Conservation (phyloP, 306 rosid genomes). For the Abrus precatorius region DNA sequence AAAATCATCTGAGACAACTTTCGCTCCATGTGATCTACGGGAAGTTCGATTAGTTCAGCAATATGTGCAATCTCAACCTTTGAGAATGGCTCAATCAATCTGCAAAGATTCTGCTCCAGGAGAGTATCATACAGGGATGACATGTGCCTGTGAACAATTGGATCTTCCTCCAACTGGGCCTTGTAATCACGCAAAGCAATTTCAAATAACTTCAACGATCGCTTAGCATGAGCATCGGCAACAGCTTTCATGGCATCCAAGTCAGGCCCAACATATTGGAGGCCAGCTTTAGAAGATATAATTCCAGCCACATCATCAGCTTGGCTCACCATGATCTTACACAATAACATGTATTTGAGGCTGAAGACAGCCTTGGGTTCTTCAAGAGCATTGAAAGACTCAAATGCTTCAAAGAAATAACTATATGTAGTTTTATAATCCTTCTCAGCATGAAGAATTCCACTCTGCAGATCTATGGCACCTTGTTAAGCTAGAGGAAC, state of each 20-base stretch:
- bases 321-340: conserved; percentile 91
- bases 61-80: conserved; percentile 90
- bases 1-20: conserved; percentile 70
- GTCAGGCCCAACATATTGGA: conserved; percentile 84
- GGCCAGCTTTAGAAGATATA: conserved; percentile 87
- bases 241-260: conserved; percentile 98
- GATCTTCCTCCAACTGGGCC: conserved; percentile 93
- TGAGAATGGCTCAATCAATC: conserved; percentile 92
- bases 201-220: conserved; percentile 83
- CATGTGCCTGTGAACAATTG: conserved; percentile 91
- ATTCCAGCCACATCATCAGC: conserved; percentile 89
- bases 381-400: conserved; percentile 86
- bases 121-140: conserved; percentile 82
- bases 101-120: conserved; percentile 91
- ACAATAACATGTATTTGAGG: conserved; percentile 88
- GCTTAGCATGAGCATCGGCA: conserved; percentile 90
- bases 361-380: conserved; percentile 88
- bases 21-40: conserved; percentile 62
- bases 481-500: conserved; percentile 98
- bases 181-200: conserved; percentile 72
- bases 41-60: conserved; percentile 86
- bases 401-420: conserved; percentile 93
- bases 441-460: conserved; percentile 93
- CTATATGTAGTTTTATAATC: conserved; percentile 89
- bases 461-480: conserved; percentile 90